Evolutionary conservation across 2,329 filamentous ascomycete genomes (phyloP).

Genomic region (Nemania bipapillata): DNA sequence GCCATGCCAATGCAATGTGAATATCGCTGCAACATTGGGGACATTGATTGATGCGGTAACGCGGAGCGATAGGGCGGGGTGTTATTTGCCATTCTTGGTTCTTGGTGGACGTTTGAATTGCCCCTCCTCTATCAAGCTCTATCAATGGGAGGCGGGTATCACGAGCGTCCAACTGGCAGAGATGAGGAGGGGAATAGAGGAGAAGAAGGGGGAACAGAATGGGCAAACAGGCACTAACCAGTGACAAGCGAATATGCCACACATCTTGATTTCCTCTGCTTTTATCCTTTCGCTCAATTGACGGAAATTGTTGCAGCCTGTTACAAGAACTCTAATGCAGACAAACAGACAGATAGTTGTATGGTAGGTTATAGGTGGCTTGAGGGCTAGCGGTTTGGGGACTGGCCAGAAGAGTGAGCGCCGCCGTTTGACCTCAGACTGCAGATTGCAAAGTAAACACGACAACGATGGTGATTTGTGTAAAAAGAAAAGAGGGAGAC

Average conservation of each 20-base stretch:
- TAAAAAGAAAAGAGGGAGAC: neutral
- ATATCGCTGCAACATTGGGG: constrained; percentile 6
- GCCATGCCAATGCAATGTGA: neutral
- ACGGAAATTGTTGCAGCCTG: neutral
- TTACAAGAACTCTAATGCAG: neutral
- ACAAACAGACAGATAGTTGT: too few relatives aligned
- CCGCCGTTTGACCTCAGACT: too few relatives aligned
- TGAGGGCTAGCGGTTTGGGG: neutral
- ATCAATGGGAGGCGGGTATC: neutral
- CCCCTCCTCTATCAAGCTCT: constrained; percentile 52
- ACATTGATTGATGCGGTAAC: neutral
- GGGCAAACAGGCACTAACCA: constrained; percentile 67
- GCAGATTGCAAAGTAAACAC: neutral
- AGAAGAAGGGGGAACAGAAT: neutral
- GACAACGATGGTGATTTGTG: neutral
- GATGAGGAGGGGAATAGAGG: neutral
- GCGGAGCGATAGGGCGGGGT: constrained; percentile 41
- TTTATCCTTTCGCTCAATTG: neutral
- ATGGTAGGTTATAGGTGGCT: neutral
- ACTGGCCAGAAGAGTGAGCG: neutral
- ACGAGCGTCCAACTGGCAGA: neutral
- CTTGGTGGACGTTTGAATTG: constrained; percentile 46
- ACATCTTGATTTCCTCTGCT: constrained; percentile 70
- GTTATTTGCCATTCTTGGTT: constrained; percentile 39
- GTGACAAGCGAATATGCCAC: constrained; percentile 97